These are phyloP conservation scores for Euphorbia celastroides DNA, from an alignment of 441 rosid genomes.

Conservation along the genomic window DNA sequence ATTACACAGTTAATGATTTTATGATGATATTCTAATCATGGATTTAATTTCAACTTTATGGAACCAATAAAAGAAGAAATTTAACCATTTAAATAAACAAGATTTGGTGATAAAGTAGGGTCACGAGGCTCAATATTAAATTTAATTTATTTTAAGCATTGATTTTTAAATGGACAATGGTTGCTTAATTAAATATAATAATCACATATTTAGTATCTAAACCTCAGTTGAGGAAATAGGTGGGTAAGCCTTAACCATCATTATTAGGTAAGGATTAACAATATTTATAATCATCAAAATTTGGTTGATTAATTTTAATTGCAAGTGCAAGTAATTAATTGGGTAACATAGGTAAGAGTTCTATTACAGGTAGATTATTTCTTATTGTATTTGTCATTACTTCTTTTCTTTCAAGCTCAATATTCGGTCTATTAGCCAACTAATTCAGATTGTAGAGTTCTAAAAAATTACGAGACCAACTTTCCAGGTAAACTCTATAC, in stretches of 20 bases:
- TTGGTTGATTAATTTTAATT: constrained; percentile 17
- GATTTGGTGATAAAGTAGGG: constrained; percentile 32
- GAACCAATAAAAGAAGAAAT: constrained; percentile 23
- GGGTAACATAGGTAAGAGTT: neutral
- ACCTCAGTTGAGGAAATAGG: constrained; percentile 15
- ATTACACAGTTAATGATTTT: constrained; percentile 14
- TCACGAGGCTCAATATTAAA: constrained; percentile 18
- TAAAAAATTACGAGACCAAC: no score
- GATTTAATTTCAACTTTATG: constrained; percentile 26
- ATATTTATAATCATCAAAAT: constrained; percentile 14
- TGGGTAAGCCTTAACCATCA: constrained; percentile 45
- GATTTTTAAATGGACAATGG: neutral
- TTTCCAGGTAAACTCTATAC: no score
- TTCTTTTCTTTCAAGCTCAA: no score
- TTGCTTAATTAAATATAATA: constrained; percentile 11
- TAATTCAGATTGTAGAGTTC: no score
- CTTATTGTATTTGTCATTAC: no score
- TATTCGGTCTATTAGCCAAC: no score
- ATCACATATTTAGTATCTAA: constrained; percentile 1
- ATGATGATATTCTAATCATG: constrained; percentile 13
- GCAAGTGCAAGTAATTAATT: constrained; percentile 14
- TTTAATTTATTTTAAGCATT: constrained; percentile 15
- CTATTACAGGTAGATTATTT: no score
- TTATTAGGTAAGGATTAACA: constrained; percentile 41
- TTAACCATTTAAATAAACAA: constrained; percentile 13